Base-by-base conservation (phyloP, 2,329 filamentous ascomycete species). In the Exophiala mesophila region DNA sequence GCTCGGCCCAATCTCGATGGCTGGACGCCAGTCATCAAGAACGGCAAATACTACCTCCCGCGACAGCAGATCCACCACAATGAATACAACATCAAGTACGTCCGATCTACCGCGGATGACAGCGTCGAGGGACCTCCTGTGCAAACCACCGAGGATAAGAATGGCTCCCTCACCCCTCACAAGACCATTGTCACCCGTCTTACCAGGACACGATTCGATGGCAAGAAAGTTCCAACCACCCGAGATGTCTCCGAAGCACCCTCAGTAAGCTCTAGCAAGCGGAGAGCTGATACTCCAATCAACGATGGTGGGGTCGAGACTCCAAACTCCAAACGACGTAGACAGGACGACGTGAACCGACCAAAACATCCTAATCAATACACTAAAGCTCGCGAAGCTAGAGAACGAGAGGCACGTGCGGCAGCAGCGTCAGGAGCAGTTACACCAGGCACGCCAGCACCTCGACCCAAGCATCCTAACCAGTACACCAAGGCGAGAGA, bases 1-100 rank as follows among this genome's bases (percentile, higher is more conserved):
- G 48, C 55, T 10, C 56, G 55, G 5, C 60, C 59, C 18, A 60
- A 67, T 33, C 58, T 55, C 10, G 67, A 70, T 54, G 63, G 63
- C 17, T 70, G 65, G 63, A 54, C 50, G 10, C 57, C 59, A 5
- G 52, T 68, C 44, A 50, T 54, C n/a, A 63, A 54, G 23, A 57
- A 67, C 37, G 64, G 62, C 9, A 49, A 49, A 36, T 18, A 17
- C 1, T 42, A 49, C 21, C 41, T 52, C 16, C 51, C 51, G 12
- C 41, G 31, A 41, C 45, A 49, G 29, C 47, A 53, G 26, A 39
- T 39, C 30, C 47, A 50, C 21, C 41, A 47, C 18, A 47, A 50
- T 24, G 50, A 53, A 26, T 53, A 53, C 41, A 47, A 35, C 40
- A 41, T 44, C 37, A 51, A 46, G 34, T 53, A 53, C 41, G 45